Conservation (phyloP, 2,329 filamentous ascomycete genomes). For the Trichophyton equinum region DNA sequence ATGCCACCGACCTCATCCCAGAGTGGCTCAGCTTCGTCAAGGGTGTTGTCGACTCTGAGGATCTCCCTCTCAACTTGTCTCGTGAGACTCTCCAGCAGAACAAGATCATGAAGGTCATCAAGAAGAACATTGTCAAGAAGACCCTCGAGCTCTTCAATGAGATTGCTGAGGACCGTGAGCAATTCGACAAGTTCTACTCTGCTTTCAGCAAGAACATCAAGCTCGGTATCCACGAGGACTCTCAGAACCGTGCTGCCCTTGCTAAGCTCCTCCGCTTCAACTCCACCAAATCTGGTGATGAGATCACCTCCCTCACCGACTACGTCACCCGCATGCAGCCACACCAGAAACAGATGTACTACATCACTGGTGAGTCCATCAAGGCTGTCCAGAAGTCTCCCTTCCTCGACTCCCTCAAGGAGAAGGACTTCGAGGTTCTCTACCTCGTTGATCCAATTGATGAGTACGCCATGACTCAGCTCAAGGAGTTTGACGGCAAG, state of each 20-base stretch:
- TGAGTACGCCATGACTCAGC: constrained; percentile 98
- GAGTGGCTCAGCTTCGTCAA: constrained; percentile 99
- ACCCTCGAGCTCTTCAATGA: constrained; percentile 97
- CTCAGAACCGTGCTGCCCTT: constrained; percentile 82
- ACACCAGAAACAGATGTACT: constrained; percentile 99
- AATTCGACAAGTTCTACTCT: constrained; percentile 99
- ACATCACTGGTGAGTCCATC: constrained; percentile 99
- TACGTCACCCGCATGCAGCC: constrained; percentile 99
- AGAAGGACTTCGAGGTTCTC: constrained; percentile 98
- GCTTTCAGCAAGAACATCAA: constrained; percentile 99
- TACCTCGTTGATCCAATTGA: constrained; percentile 99
- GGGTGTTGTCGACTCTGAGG: constrained; percentile 99
- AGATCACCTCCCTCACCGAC: constrained; percentile 87
- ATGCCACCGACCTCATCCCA: constrained; percentile 96
- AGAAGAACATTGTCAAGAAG: constrained; percentile 99
- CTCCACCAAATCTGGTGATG: constrained; percentile 97
- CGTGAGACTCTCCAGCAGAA: constrained; percentile 99
- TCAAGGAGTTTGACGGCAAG: constrained; percentile 99
- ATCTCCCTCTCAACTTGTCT: constrained; percentile 97
- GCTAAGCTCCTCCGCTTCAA: constrained; percentile 98
- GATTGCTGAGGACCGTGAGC: constrained; percentile 98
- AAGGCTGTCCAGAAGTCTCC: constrained; percentile 97
- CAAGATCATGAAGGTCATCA: constrained; percentile 99
- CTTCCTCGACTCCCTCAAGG: constrained; percentile 96
- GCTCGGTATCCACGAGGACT: constrained; percentile 99